Base-by-base conservation (phyloP, 176 grass and related monocot genomes). In the Tillandsia leiboldiana region DNA sequence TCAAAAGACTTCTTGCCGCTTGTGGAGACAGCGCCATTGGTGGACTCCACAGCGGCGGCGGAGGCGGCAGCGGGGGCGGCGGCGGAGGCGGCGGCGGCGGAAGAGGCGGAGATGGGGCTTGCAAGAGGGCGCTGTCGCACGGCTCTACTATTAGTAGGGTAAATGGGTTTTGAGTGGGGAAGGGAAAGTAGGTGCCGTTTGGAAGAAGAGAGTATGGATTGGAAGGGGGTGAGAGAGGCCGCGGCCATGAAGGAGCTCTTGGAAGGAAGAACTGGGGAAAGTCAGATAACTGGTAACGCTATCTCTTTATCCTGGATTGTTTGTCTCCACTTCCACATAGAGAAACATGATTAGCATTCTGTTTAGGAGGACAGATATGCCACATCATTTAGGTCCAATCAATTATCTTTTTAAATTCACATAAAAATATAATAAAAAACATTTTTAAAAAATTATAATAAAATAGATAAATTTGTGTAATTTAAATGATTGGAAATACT, bases 21-120 rank as follows among this genome's bases (percentile, higher is more conserved):
- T 15, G 72, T 28, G 76, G 86, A 49, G 27, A 79, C 66, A 49
- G 84, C 81, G 49, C 93, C 93, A 50, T 97, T 97, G 52, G 70
- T 74, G 75, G 86, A 85, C 56, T 92, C 84, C 66, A 86, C 71
- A 52, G 85, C 72, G 14, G 87, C 51, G 28, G 88, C 83, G 15
- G 81, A 75, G n/a, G 85, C 26, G 68, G 52, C 27, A 8, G 51
- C 65, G 33, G 27, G 29, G 68, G 48, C 64, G 26, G 23, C 65
- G 74, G 47, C 33, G 24, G 3, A 2, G 26, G 11, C 3, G 59
- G 67, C 49, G 68, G 48, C 64, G 26, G 23, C 65, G 74, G 47
- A 49, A 33, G 3, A 2, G 26, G 10, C 8, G 59, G 67, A n/a
- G 0, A 54, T 26, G 8, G 75, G 0, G 65, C 76, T 28, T 0